These are phyloP conservation scores for Kwoniella dendrophila DNA, from an alignment of 768 basidiomycete species.

Conservation along the genomic window DNA sequence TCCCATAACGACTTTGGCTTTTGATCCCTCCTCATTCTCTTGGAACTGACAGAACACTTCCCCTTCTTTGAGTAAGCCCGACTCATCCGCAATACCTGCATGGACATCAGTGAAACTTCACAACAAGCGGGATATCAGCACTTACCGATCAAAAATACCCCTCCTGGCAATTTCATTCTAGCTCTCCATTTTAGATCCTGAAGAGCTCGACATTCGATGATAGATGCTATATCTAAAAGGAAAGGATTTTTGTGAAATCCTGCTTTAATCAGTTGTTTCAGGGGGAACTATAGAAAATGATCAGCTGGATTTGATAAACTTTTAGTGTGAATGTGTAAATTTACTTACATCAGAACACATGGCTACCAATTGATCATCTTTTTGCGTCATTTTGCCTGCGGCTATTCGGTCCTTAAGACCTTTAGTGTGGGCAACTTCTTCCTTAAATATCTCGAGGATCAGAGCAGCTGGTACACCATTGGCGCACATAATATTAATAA, in stretches of 20 bases:
- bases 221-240: slow-evolving; percentile 44
- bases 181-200: slow-evolving; percentile 55
- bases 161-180: slow-evolving; percentile 43
- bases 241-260: slow-evolving; percentile 51
- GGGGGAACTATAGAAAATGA: slow-evolving; percentile 41
- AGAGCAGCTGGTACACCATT: slow-evolving; percentile 46
- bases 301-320: not conserved
- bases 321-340: not conserved
- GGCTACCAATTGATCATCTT: slow-evolving; percentile 35
- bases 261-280: slow-evolving; percentile 37
- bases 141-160: slow-evolving; percentile 54
- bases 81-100: slow-evolving; percentile 52
- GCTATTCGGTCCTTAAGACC: slow-evolving; percentile 40
- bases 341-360: slow-evolving; percentile 34
- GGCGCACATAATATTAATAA: slow-evolving; percentile 52
- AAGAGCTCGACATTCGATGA: slow-evolving; percentile 49
- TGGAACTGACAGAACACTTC: slow-evolving; percentile 53
- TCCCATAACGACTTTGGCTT: slow-evolving; percentile 32
- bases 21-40: slow-evolving; percentile 36
- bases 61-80: slow-evolving; percentile 42
- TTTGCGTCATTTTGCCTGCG: slow-evolving; percentile 19
- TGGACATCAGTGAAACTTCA: not conserved
- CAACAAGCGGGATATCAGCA: not conserved
- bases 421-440: slow-evolving; percentile 41
- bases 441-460: slow-evolving; percentile 48